phyloP scores from a whole-genome alignment of 192 early-diverging fungal species.

The Coemansia sp. region DNA sequence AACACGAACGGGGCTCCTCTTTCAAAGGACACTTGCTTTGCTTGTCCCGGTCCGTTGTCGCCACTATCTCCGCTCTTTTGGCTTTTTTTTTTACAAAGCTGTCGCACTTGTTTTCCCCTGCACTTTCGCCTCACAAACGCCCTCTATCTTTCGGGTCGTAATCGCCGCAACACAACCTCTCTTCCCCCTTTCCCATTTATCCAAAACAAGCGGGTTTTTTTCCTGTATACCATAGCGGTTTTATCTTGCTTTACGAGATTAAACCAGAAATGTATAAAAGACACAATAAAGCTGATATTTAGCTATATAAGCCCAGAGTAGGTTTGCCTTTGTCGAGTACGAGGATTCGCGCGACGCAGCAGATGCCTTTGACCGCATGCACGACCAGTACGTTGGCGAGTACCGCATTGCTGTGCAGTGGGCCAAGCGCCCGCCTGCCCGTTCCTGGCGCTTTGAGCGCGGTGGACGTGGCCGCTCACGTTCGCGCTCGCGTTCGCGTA shows the following conservation, averaged over 20 bases:
- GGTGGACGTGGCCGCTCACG: constrained; percentile 20
- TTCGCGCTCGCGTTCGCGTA: constrained; percentile 44
- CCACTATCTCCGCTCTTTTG: too few relatives aligned
- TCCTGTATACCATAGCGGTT: too few relatives aligned
- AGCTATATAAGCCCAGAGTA: constrained; percentile 18
- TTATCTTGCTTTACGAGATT: neutral
- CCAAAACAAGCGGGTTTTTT: too few relatives aligned
- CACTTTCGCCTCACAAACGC: too few relatives aligned
- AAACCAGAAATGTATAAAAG: neutral
- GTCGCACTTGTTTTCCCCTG: too few relatives aligned
- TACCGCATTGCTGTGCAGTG: constrained; percentile 80
- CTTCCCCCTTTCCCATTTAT: too few relatives aligned
- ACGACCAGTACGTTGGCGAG: constrained; percentile 78
- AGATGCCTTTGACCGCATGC: constrained; percentile 94
- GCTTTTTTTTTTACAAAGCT: too few relatives aligned
- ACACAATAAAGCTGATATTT: neutral
- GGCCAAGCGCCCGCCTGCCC: constrained; percentile 81
- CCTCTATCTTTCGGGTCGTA: too few relatives aligned
- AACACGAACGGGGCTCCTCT: too few relatives aligned
- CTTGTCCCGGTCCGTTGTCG: too few relatives aligned
- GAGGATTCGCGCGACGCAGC: constrained; percentile 87
- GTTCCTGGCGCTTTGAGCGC: constrained; percentile 71
- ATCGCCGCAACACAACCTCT: too few relatives aligned
- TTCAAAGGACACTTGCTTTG: too few relatives aligned
- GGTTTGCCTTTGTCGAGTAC: constrained; percentile 95